phyloP scores from a whole-genome alignment of 352 stramenopile genomes.

The Blastocystis sp. region DNA sequence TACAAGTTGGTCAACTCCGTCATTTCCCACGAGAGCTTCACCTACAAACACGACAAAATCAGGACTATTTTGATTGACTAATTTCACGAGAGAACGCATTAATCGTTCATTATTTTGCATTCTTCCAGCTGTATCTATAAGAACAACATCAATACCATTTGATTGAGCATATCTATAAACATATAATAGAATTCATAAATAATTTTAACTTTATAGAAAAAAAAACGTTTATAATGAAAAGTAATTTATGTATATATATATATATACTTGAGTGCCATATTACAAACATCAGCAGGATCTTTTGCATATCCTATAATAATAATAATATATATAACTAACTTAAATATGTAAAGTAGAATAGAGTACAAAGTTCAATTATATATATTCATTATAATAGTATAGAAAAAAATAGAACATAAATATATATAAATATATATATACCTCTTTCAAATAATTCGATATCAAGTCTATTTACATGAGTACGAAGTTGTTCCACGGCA shows the following conservation, averaged over 20 bases:
- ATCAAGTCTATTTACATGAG: slow-evolving; percentile 81
- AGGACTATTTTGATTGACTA: slow-evolving; percentile 81
- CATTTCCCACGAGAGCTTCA: slow-evolving; percentile 90
- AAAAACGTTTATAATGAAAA: no score
- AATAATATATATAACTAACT: no score
- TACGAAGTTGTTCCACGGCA: slow-evolving; percentile 88
- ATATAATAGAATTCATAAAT: no score
- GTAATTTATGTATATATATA: no score
- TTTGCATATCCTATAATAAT: slow-evolving; percentile 85
- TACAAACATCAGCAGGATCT: slow-evolving; percentile 74
- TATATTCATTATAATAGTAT: no score
- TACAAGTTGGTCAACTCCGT: slow-evolving; percentile 86
- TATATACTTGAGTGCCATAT: slow-evolving; percentile 79
- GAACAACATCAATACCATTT: slow-evolving; percentile 77
- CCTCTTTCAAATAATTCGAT: slow-evolving; percentile 79
- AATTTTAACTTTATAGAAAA: no score
- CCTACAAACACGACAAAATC: slow-evolving; percentile 95
- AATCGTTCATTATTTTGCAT: slow-evolving; percentile 98
- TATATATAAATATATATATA: no score
- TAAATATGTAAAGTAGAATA: no score
- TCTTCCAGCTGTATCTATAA: slow-evolving; percentile 89
- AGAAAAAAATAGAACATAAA: no score
- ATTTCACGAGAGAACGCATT: slow-evolving; percentile 85
- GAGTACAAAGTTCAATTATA: no score
- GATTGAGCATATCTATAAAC: no score